Base-by-base conservation (phyloP, 2,329 filamentous ascomycete species). In the Chalaropsis thielavioides region DNA sequence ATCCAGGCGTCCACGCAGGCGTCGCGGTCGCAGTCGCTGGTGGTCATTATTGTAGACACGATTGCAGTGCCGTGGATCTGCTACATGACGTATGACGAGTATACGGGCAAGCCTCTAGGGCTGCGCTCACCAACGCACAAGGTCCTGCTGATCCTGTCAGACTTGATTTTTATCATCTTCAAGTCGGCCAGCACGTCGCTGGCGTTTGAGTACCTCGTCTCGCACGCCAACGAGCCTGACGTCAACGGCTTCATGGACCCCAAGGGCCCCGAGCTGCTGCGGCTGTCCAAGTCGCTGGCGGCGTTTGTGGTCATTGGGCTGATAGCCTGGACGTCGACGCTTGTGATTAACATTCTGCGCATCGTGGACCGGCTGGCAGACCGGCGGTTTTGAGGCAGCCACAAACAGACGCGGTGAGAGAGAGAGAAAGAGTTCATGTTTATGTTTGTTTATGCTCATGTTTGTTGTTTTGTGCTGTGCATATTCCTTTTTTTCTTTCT, bases 41-140 rank as follows among this genome's bases (percentile, higher is more conserved):
- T 97, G 77, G 92, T 92, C 38, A 87, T 97, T 64, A 83, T 90
- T 43, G 89, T 99, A 46, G 92, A 97, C 74, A 85, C 87, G 6
- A 81, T 97, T 15, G 92, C 94, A 2, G 81, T 97, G 66, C 84
- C 92, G 2, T 99, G 97, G 75, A 87, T 95, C 64, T 77, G 89
- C 61, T 97, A 96, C 76, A 94, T 97, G 77, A 95, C 92, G 27
- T 95, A 87, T 77, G 94, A 99, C 72, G 94, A 99, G 76, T 97
- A 96, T 76, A 94, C 90, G 4, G 90, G 90, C 38, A 95, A 95
- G 73, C 94, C 95, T 24, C 79, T 99, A 22, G 94, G 94, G 1
- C 78, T 99, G 67, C 88, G 95, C 54, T 86, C 86, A 6, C 85
- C 90, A 10, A 86, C 86, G 65, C 87, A 90, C 61, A 99, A 99